These are phyloP conservation scores for Bipolaris oryzae DNA, from an alignment of 2,329 filamentous ascomycete genomes.

Conservation along the genomic window DNA sequence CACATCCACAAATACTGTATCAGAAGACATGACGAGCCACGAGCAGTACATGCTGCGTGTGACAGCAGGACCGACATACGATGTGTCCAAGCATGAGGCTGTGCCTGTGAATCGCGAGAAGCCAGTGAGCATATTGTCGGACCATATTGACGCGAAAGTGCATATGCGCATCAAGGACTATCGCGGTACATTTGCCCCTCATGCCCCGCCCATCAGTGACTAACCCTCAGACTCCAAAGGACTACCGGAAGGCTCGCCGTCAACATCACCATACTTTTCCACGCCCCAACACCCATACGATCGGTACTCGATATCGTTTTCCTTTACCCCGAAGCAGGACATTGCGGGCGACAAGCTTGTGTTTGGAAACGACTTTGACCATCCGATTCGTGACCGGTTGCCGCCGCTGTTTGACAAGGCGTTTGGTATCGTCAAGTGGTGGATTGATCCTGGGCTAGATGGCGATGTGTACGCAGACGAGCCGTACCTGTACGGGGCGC, in stretches of 20 bases:
- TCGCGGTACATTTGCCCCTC: constrained; percentile 45
- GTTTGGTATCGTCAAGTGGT: constrained; percentile 85
- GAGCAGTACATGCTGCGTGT: constrained; percentile 78
- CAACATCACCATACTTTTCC: constrained; percentile 78
- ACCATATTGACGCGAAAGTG: constrained; percentile 69
- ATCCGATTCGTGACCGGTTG: constrained; percentile 82
- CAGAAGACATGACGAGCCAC: constrained; percentile 53
- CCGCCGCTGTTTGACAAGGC: constrained; percentile 87
- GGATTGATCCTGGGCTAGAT: constrained; percentile 87
- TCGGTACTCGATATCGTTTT: constrained; percentile 83
- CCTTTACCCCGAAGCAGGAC: constrained; percentile 71
- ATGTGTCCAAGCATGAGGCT: constrained; percentile 70
- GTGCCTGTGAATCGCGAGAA: constrained; percentile 76
- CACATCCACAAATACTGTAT: background rate
- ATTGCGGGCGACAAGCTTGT: constrained; percentile 76
- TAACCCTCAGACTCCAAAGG: constrained; percentile 53
- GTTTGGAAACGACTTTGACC: constrained; percentile 95
- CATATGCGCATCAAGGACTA: constrained; percentile 75
- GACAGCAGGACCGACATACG: constrained; percentile 79
- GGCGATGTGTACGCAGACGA: constrained; percentile 87
- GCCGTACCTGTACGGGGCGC: constrained; percentile 84
- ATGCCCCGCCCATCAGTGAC: background rate
- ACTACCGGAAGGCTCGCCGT: constrained; percentile 72
- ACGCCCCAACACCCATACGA: constrained; percentile 72
- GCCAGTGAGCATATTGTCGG: constrained; percentile 66